Evolutionary conservation across 768 basidiomycete genomes (phyloP).

Genomic region (Termitomyces heimii): DNA sequence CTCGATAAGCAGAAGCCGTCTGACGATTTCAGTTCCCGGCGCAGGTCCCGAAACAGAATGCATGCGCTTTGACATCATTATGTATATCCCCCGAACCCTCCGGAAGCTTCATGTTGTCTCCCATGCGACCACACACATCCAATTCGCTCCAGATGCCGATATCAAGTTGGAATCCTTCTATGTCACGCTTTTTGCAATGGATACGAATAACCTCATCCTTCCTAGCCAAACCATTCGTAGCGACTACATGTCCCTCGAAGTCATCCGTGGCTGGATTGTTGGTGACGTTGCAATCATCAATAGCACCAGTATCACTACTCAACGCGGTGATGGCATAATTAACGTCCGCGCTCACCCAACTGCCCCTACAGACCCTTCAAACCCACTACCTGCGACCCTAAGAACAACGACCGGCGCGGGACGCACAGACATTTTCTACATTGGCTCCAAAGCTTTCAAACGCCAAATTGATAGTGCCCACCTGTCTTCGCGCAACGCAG

Average conservation of each 20-base stretch:
- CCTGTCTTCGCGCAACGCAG: slow-evolving; percentile 41
- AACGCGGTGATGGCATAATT: slow-evolving; percentile 43
- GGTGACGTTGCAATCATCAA: slow-evolving; percentile 46
- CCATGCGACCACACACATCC: slow-evolving; percentile 39
- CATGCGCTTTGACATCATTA: slow-evolving; percentile 49
- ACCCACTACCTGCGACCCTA: slow-evolving; percentile 30
- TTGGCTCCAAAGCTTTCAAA: slow-evolving; percentile 30
- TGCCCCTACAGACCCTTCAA: slow-evolving; percentile 22
- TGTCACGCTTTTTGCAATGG: slow-evolving; percentile 34
- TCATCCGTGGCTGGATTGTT: slow-evolving; percentile 54
- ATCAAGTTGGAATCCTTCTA: slow-evolving; percentile 37
- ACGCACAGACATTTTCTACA: slow-evolving; percentile 43
- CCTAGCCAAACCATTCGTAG: slow-evolving; percentile 35
- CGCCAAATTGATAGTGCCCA: slow-evolving; percentile 45
- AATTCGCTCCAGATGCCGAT: slow-evolving; percentile 38
- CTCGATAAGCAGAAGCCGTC: slow-evolving; percentile 26
- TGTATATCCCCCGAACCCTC: slow-evolving; percentile 44
- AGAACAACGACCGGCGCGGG: slow-evolving; percentile 49
- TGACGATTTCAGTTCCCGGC: slow-evolving; percentile 32
- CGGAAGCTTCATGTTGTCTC: slow-evolving; percentile 42
- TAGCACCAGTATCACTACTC: slow-evolving; percentile 35
- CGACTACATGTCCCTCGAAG: slow-evolving; percentile 34
- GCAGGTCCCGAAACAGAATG: slow-evolving; percentile 26
- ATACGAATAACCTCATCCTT: slow-evolving; percentile 39
- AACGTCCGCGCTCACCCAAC: slow-evolving; percentile 43